Percentiles rank a stretch among this genome's conserved stretches.
phyloP scores from a whole-genome alignment of 495 filamentous ascomycete species.

The Cenococcum geophilum region DNA sequence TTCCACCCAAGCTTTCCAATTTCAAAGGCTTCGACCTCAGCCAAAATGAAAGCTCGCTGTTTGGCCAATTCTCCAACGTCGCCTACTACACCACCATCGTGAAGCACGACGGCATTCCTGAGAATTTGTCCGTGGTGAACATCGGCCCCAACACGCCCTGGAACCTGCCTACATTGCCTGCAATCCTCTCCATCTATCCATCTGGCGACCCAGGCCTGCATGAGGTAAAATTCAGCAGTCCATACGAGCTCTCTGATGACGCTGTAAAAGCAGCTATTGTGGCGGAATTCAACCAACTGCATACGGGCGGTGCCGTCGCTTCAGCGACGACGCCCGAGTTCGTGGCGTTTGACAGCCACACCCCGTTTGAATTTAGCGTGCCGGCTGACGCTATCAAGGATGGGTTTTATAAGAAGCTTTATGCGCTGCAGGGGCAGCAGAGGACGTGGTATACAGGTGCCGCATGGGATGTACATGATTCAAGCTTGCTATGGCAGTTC shows the following conservation, averaged over 20 bases:
- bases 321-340: slow-evolving; percentile 20
- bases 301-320: slow-evolving; percentile 6
- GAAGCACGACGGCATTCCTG: slow-evolving; percentile 41
- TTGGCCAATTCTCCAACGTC: slow-evolving; percentile 38
- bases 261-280: slow-evolving; percentile 25
- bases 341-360: slow-evolving; percentile 26
- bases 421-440: slow-evolving; percentile 48
- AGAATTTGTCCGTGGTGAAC: slow-evolving; percentile 32
- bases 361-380: slow-evolving; percentile 29
- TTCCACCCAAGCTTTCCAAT: slow-evolving; percentile 40
- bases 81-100: slow-evolving; percentile 46
- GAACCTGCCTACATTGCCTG: slow-evolving; percentile 27
- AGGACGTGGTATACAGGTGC: slow-evolving; percentile 52
- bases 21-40: slow-evolving; percentile 39
- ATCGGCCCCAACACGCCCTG: slow-evolving; percentile 32
- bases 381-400: slow-evolving; percentile 36
- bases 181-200: slow-evolving; percentile 14
- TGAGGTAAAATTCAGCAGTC: slow-evolving; percentile 20
- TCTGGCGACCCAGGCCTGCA: slow-evolving; percentile 16
- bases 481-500: slow-evolving; percentile 22
- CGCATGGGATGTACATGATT: slow-evolving; percentile 29
- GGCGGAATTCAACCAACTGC: slow-evolving; percentile 9
- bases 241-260: slow-evolving; percentile 16
- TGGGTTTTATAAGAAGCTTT: slow-evolving; percentile 48
- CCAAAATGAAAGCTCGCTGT: slow-evolving; percentile 36